These are phyloP conservation scores for Paraglomus occultum DNA, from an alignment of 192 early-diverging fungal species.

Conservation along the genomic window DNA sequence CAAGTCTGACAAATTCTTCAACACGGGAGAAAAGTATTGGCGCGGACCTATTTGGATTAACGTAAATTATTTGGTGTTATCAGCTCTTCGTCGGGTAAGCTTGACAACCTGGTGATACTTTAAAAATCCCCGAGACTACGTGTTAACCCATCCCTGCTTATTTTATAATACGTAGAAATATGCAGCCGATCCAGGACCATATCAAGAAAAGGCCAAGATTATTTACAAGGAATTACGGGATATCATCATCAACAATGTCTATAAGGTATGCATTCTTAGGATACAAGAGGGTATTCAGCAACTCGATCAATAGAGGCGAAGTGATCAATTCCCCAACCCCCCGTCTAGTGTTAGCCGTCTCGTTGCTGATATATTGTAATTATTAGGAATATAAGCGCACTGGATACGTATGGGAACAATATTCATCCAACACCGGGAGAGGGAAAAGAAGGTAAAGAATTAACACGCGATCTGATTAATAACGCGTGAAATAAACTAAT, in stretches of 20 bases:
- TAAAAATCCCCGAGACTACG: not conserved
- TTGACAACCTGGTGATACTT: not conserved
- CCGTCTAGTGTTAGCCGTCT: too few species aligned
- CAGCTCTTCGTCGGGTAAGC: conserved; percentile 65
- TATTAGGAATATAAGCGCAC: conserved; percentile 67
- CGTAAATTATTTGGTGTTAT: conserved; percentile 80
- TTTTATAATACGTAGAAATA: conserved; percentile 53
- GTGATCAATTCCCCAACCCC: too few species aligned
- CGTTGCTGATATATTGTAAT: not conserved
- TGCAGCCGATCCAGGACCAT: conserved; percentile 55
- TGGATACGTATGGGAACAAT: conserved; percentile 93
- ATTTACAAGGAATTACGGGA: conserved; percentile 74
- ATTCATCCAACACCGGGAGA: conserved; percentile 67
- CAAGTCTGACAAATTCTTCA: conserved; percentile 58
- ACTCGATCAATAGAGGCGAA: too few species aligned
- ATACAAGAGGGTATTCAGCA: too few species aligned
- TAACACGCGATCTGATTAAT: too few species aligned
- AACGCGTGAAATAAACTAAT: not conserved
- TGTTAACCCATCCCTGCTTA: not conserved
- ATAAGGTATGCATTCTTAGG: too few species aligned
- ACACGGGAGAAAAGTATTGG: conserved; percentile 93
- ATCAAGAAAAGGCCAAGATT: conserved; percentile 61
- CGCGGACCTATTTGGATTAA: conserved; percentile 93
- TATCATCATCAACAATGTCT: conserved; percentile 76
- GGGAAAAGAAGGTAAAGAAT: conserved; percentile 52